Percentiles rank a stretch among this genome's conserved stretches.
Conservation (phyloP, 139 green algal species). For the Chlamydomonas incerta region DNA sequence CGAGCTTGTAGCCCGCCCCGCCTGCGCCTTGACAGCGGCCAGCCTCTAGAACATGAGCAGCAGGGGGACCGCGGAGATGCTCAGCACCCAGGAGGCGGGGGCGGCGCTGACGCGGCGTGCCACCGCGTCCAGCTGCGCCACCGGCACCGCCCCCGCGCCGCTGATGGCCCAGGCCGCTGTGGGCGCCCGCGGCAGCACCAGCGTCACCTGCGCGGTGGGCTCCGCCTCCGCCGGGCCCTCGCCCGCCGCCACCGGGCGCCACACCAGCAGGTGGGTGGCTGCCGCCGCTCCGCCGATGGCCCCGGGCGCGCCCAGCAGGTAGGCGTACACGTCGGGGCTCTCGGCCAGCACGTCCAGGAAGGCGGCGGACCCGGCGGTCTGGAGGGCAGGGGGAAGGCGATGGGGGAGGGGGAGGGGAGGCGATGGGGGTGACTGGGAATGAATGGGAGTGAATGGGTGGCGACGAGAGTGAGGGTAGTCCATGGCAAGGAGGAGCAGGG, state of each 20-base stretch:
- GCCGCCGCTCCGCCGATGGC: background rate
- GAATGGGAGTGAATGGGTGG: too few species aligned
- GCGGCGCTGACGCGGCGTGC: background rate
- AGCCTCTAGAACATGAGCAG: background rate
- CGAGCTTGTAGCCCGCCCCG: too few species aligned
- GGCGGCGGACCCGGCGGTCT: conserved; percentile 10
- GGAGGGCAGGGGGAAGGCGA: background rate
- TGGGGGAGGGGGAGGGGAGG: background rate
- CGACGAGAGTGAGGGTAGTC: too few species aligned
- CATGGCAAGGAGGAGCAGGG: too few species aligned
- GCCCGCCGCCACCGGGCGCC: conserved; percentile 32
- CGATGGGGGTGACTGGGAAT: too few species aligned
- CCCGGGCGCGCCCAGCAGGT: conserved; percentile 6
- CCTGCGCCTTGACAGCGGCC: too few species aligned
- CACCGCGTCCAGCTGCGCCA: background rate
- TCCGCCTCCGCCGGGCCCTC: conserved; percentile 15
- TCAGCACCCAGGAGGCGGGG: background rate
- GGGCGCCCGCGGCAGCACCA: background rate
- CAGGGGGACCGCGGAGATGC: conserved; percentile 24
- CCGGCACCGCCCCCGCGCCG: background rate
- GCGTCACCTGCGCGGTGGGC: background rate
- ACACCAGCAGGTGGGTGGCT: conserved; percentile 41
- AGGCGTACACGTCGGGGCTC: conserved; percentile 16
- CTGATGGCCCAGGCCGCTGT: conserved; percentile 4
- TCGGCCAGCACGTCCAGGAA: conserved; percentile 40